Percentiles rank a stretch among this genome's conserved stretches.
Evolutionary conservation across 192 early-diverging fungal genomes (phyloP).

Genomic region (Pilaira anomala): DNA sequence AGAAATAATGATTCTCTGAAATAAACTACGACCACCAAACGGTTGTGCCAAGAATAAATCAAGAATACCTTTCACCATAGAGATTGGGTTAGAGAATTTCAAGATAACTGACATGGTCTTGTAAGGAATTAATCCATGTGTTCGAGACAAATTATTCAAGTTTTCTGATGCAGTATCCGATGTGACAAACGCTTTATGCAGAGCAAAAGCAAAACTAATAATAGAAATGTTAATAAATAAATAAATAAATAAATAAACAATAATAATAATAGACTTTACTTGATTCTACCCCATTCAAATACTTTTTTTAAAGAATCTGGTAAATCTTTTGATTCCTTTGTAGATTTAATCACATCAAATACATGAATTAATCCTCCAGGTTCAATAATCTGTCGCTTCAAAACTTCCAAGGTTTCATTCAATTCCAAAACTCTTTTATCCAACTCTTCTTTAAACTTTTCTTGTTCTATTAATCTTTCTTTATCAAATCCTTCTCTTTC

Average conservation of each 20-base stretch:
- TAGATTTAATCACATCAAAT: constrained; percentile 32
- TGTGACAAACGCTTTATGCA: constrained; percentile 50
- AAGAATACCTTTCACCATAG: constrained; percentile 49
- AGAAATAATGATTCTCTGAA: constrained; percentile 51
- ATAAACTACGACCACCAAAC: constrained; percentile 50
- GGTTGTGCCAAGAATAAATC: constrained; percentile 56
- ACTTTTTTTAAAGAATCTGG: constrained; percentile 39
- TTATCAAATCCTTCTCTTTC: constrained; percentile 37
- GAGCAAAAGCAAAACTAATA: constrained; percentile 46
- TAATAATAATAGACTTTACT: constrained; percentile 18
- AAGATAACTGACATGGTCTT: constrained; percentile 42
- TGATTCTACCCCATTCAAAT: constrained; percentile 55
- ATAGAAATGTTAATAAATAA: constrained; percentile 2
- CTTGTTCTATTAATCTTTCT: constrained; percentile 37
- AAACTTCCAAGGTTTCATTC: constrained; percentile 41
- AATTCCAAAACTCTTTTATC: constrained; percentile 42
- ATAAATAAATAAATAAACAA: not conserved
- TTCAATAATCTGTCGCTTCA: constrained; percentile 42
- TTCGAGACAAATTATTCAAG: constrained; percentile 47
- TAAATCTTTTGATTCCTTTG: constrained; percentile 33
- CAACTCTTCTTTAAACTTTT: constrained; percentile 42
- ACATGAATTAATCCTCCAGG: constrained; percentile 37
- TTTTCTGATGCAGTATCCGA: constrained; percentile 50
- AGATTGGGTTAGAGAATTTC: constrained; percentile 53
- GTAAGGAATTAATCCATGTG: constrained; percentile 51